A percentile compares a stretch with the other conserved stretches of the same genome.
These are phyloP conservation scores for Rugonectria rugulosa DNA, from an alignment of 2,329 filamentous ascomycete species.

Conservation along the genomic window DNA sequence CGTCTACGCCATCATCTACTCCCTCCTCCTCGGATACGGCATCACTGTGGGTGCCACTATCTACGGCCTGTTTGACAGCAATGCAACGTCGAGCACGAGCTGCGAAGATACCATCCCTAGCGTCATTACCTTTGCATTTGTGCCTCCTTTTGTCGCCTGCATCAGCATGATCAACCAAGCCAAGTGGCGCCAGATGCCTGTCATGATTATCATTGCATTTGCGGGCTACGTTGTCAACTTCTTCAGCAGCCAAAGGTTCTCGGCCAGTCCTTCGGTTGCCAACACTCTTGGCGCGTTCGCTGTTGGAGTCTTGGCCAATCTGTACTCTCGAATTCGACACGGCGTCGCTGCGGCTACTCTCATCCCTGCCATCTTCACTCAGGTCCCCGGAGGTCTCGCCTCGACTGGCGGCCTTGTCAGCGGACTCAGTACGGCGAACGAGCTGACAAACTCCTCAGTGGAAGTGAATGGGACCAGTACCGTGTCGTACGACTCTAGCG, in stretches of 20 bases:
- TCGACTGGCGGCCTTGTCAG: constrained; percentile 56
- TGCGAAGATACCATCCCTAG: constrained; percentile 54
- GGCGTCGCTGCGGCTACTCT: constrained; percentile 58
- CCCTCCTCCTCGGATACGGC: constrained; percentile 75
- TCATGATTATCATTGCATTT: constrained; percentile 78
- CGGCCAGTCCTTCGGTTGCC: constrained; percentile 75
- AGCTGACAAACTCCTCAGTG: constrained; percentile 49
- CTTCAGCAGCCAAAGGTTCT: constrained; percentile 72
- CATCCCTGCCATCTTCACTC: constrained; percentile 57
- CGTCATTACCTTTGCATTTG: constrained; percentile 71
- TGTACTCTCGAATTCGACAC: constrained; percentile 70
- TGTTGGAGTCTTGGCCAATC: constrained; percentile 78
- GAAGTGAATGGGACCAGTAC: constrained; percentile 46
- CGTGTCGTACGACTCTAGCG: constrained; percentile 31
- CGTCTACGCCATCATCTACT: constrained; percentile 79
- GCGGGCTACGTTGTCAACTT: constrained; percentile 80
- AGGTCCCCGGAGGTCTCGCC: constrained; percentile 57
- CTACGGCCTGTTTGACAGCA: constrained; percentile 66
- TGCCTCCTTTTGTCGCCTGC: constrained; percentile 75
- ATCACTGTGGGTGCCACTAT: constrained; percentile 72
- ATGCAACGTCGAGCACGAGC: constrained; percentile 55
- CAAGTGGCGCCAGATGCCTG: constrained; percentile 80
- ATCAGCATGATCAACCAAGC: constrained; percentile 81
- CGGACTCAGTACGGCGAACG: constrained; percentile 53
- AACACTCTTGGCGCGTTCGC: constrained; percentile 79